Conservation (phyloP, 2,329 filamentous ascomycete species). For the Penicillium sp. region DNA sequence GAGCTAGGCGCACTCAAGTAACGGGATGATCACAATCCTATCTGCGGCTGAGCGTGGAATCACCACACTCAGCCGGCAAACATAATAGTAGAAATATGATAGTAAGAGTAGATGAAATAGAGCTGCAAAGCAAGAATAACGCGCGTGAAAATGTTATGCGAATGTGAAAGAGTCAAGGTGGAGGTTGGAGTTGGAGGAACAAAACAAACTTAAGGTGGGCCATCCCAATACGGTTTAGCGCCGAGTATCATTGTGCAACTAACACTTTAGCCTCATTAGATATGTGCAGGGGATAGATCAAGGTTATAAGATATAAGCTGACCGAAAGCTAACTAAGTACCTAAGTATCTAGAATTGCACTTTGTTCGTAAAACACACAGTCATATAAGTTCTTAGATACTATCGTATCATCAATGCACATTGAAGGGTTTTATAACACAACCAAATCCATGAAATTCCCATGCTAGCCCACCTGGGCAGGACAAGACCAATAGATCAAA, state of each 20-base stretch:
- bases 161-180: neutral
- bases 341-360: neutral
- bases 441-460: conserved; percentile 34
- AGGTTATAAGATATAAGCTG: neutral
- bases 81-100: neutral
- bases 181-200: conserved; percentile 3
- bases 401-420: conserved; percentile 26
- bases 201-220: conserved; percentile 29
- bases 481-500: conserved; percentile 23
- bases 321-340: neutral
- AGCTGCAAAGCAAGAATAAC: conserved; percentile 8
- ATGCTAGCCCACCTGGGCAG: conserved; percentile 27
- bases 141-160: conserved; percentile 8
- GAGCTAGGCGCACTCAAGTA: neutral
- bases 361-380: conserved; percentile 14
- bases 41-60: conserved; percentile 15
- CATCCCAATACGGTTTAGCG: conserved; percentile 23
- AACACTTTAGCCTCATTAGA: neutral
- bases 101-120: conserved; percentile 6
- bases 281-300: neutral
- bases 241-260: neutral
- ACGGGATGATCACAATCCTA: conserved; percentile 5
- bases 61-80: conserved; percentile 3
- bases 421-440: conserved; percentile 34
- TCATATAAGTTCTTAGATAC: conserved; percentile 15